A percentile compares a stretch with the other conserved stretches of the same genome.
Evolutionary conservation across 805 yeast genomes (phyloP).

Genomic region (Starmerella vaccinii): DNA sequence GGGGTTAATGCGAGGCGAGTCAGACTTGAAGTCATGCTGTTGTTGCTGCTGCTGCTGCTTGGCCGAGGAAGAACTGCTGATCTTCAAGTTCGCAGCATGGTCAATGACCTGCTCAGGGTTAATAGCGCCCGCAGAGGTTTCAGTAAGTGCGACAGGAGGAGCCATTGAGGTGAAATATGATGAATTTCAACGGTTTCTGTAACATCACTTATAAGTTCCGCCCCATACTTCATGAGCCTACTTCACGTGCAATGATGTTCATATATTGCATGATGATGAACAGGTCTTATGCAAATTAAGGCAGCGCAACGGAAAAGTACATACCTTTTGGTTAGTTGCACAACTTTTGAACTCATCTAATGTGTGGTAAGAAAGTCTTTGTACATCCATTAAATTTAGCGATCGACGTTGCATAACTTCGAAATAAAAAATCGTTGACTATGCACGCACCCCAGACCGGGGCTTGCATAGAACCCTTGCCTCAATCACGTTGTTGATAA

Average conservation of each 20-base stretch:
- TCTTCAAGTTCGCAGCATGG: conserved; percentile 6
- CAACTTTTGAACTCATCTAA: no score
- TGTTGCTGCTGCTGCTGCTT: no score
- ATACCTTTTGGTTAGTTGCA: no score
- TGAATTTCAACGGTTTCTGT: no score
- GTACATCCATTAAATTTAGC: no score
- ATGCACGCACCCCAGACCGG: no score
- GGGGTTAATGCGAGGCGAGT: conserved; percentile 9
- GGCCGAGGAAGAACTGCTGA: background rate
- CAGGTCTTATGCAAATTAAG: background rate
- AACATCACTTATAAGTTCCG: background rate
- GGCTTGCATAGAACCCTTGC: background rate
- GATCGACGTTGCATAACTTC: no score
- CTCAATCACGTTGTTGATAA: background rate
- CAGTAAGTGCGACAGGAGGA: conserved; percentile 12
- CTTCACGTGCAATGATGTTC: conserved; percentile 3
- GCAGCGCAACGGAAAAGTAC: no score
- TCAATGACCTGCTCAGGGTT: conserved; percentile 8
- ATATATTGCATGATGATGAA: background rate
- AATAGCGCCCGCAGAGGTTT: background rate
- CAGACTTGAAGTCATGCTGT: background rate
- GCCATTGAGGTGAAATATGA: no score
- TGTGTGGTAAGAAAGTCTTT: no score
- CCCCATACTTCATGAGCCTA: background rate
- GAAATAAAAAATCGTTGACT: background rate